Percentiles rank a stretch among this genome's conserved stretches.
These are phyloP conservation scores for Strigomonas galati DNA, from an alignment of 208 protist genomes.

Conservation along the genomic window DNA sequence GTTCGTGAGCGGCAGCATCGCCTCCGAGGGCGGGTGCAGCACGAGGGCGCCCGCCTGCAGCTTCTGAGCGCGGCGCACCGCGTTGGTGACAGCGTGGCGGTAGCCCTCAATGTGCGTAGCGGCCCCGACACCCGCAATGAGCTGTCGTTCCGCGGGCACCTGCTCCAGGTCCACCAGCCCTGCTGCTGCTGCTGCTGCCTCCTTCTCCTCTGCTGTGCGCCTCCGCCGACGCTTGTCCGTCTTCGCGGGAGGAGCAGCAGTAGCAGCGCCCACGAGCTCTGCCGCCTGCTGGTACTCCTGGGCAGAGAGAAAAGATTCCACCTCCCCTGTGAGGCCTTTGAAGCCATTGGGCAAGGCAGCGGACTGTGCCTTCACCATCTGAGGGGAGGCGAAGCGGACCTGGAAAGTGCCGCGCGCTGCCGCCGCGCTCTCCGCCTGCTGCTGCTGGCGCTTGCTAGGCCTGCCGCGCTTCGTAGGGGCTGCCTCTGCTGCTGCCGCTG, in stretches of 20 bases:
- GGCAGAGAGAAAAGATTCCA: background rate
- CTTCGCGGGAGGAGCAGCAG: background rate
- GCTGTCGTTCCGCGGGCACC: conserved; percentile 2
- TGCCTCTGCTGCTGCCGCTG: conserved; percentile 14
- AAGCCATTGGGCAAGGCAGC: background rate
- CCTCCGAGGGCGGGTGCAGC: conserved; percentile 21
- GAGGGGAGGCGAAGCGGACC: background rate
- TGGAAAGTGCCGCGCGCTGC: background rate
- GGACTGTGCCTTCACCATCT: background rate
- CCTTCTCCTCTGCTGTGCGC: no score
- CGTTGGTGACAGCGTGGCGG: conserved; percentile 67
- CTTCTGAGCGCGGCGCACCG: conserved; percentile 62
- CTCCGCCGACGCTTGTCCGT: conserved; percentile 20
- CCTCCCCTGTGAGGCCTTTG: conserved; percentile 2
- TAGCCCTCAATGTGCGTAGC: conserved; percentile 41
- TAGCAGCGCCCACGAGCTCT: background rate
- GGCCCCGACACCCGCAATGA: conserved; percentile 25
- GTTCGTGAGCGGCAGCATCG: conserved; percentile 10
- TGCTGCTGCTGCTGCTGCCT: background rate
- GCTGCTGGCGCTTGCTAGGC: background rate
- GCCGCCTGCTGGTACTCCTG: conserved; percentile 2
- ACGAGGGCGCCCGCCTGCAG: conserved; percentile 22
- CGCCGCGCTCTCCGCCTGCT: background rate
- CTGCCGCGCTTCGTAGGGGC: background rate
- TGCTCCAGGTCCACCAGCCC: no score